Conservation (phyloP, 1,284 basidiomycete species). For the Puccinia triticina region DNA sequence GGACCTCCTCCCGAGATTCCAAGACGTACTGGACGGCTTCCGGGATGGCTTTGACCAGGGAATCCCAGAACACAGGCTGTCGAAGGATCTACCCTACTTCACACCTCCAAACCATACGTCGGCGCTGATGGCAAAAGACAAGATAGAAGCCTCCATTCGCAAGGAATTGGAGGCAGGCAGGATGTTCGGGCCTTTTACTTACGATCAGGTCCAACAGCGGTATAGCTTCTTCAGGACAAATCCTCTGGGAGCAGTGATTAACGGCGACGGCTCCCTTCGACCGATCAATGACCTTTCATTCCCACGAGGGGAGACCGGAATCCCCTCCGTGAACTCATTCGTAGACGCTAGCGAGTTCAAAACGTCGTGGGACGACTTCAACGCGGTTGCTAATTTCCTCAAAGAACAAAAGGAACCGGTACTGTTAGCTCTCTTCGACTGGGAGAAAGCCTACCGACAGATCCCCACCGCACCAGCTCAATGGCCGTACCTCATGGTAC, state of each 20-base stretch:
- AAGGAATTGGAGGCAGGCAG: not conserved
- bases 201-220: not conserved
- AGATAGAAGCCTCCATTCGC: not conserved
- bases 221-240: conserved; percentile 3
- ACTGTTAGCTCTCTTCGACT: not conserved
- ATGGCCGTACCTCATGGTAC: not conserved
- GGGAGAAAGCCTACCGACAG: no score
- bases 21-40: no score
- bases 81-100: no score
- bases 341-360: no score
- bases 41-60: no score
- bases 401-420: not conserved
- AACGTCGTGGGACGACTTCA: no score
- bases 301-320: not conserved
- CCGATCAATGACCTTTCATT: conserved; percentile 35
- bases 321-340: not conserved
- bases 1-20: no score
- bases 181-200: no score
- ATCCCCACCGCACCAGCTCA: conserved; percentile 10
- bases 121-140: not conserved
- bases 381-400: not conserved
- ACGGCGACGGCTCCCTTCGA: not conserved
- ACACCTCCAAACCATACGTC: not conserved
- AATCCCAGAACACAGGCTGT: no score
- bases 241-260: conserved; percentile 8